phyloP scores from a whole-genome alignment of 805 yeast species.

The Metschnikowia dekortorum region DNA sequence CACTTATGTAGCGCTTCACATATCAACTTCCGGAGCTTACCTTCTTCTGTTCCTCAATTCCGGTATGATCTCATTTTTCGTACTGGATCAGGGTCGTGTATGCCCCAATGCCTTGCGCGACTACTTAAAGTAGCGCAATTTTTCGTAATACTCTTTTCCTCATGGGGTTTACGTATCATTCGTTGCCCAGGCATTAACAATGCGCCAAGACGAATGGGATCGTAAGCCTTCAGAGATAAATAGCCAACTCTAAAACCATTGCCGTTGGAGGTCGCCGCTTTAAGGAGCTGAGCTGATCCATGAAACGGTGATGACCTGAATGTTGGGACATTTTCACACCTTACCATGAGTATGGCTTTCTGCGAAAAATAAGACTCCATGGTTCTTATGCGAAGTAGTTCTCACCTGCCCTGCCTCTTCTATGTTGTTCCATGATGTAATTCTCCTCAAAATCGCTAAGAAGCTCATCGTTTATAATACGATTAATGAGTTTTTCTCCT shows the following conservation, averaged over 20 bases:
- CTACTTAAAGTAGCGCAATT: neutral
- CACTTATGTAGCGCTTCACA: too few relatives aligned
- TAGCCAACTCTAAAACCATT: conserved; percentile 92
- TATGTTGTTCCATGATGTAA: conserved; percentile 27
- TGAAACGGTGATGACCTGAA: conserved; percentile 96
- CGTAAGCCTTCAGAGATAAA: conserved; percentile 21
- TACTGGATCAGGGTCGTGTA: conserved; percentile 5
- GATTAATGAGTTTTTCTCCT: conserved; percentile 14
- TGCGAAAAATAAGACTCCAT: neutral
- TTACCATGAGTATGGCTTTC: neutral
- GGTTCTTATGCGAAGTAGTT: conserved; percentile 25
- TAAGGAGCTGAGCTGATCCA: conserved; percentile 63
- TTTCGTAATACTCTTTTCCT: neutral
- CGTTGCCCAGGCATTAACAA: conserved; percentile 15
- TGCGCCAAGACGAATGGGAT: conserved; percentile 11
- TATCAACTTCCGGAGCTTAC: too few relatives aligned
- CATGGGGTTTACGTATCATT: conserved; percentile 6
- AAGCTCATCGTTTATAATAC: conserved; percentile 30
- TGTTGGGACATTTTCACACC: conserved; percentile 56
- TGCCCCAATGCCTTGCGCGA: neutral
- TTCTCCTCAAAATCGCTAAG: conserved; percentile 27
- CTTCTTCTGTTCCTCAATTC: too few relatives aligned
- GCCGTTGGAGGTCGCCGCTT: conserved; percentile 90
- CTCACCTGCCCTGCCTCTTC: conserved; percentile 43
- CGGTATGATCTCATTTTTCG: too few relatives aligned